phyloP scores from a whole-genome alignment of 169 alveolate genomes.

The Plasmodium knowlesi region DNA sequence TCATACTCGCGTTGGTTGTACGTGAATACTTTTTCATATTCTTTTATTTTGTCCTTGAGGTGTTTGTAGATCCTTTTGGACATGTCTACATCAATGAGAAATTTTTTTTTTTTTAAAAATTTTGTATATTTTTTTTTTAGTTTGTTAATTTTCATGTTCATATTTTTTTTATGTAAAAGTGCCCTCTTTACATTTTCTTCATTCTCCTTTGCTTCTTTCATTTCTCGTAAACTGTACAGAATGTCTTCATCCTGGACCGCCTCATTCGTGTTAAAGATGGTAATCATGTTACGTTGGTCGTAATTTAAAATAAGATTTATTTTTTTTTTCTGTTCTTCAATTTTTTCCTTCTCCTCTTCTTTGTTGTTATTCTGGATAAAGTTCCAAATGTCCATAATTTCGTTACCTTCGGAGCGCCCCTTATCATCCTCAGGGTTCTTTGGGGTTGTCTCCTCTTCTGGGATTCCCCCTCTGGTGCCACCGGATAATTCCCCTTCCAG shows the following conservation, averaged over 20 bases:
- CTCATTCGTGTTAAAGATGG: conserved; percentile 13
- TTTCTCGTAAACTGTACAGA: conserved; percentile 46
- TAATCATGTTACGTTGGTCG: conserved; percentile 32
- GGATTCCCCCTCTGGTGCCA: neutral
- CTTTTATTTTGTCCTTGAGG: neutral
- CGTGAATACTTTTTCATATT: conserved; percentile 11
- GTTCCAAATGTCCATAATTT: conserved; percentile 47
- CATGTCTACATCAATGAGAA: conserved; percentile 22
- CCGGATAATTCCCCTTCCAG: neutral
- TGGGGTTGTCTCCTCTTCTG: neutral
- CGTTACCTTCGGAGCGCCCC: neutral
- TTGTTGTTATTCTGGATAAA: conserved; percentile 40
- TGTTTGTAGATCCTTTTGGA: conserved; percentile 9
- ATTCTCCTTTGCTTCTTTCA: conserved; percentile 31
- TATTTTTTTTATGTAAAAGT: conserved; percentile 37
- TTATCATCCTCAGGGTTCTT: neutral
- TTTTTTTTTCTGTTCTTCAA: conserved; percentile 42
- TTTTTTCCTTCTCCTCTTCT: conserved; percentile 19
- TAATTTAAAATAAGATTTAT: conserved; percentile 29
- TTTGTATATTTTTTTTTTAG: conserved; percentile 20
- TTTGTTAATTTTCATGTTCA: conserved; percentile 36
- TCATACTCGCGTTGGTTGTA: conserved; percentile 35
- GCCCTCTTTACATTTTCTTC: conserved; percentile 53
- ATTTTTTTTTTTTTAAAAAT: conserved; percentile 40
- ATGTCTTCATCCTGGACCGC: conserved; percentile 36